Evolutionary conservation across 2,329 filamentous ascomycete species (phyloP).

Genomic region (Stagonosporopsis vannaccii): DNA sequence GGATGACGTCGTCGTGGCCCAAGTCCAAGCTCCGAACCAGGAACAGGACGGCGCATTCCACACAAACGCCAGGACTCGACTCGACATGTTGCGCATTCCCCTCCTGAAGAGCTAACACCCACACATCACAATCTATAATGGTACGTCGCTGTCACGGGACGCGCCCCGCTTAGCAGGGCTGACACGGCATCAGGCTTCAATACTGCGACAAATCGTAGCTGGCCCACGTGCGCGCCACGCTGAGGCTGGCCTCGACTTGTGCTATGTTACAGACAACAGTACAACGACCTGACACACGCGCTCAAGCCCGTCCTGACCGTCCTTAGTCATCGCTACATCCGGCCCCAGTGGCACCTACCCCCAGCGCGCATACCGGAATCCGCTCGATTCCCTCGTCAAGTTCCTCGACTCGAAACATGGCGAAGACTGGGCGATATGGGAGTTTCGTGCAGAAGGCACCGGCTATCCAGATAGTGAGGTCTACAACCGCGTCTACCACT

Average conservation of each 20-base stretch:
- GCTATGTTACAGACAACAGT: conserved; percentile 89
- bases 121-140: background rate
- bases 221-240: conserved; percentile 83
- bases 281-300: conserved; percentile 44
- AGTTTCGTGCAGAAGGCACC: conserved; percentile 95
- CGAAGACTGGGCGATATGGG: conserved; percentile 92
- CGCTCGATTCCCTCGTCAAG: conserved; percentile 82
- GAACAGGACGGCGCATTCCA: conserved; percentile 14
- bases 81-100: conserved; percentile 15
- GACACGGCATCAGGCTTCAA: conserved; percentile 41
- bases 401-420: conserved; percentile 86
- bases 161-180: conserved; percentile 1
- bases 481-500: conserved; percentile 84
- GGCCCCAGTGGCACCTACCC: conserved; percentile 90
- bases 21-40: conserved; percentile 16
- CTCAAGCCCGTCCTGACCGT: conserved; percentile 47
- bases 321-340: conserved; percentile 72
- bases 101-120: conserved; percentile 4
- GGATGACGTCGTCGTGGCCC: conserved; percentile 18
- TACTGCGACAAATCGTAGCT: conserved; percentile 90
- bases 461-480: conserved; percentile 93
- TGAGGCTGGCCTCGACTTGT: conserved; percentile 89
- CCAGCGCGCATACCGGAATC: conserved; percentile 91
- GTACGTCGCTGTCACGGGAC: background rate
- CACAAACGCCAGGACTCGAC: conserved; percentile 11